phyloP scores from a whole-genome alignment of 345 rosid species.

The Syzygium jambos region DNA sequence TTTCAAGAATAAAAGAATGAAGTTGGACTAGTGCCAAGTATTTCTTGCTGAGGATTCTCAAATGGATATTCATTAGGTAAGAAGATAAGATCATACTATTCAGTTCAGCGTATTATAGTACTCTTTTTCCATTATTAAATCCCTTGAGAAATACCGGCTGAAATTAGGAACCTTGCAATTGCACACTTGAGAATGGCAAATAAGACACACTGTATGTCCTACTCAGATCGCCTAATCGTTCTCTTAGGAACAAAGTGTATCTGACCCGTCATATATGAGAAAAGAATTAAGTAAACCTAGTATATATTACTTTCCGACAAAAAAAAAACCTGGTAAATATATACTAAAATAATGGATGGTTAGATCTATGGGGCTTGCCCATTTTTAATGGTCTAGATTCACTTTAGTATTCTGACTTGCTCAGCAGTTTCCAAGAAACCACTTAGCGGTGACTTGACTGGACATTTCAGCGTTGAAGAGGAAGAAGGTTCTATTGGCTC shows the following conservation, averaged over 20 bases:
- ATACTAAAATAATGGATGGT: not conserved
- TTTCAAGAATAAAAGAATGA: not conserved
- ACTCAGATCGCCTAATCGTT: rapidly evolving
- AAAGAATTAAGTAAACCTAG: not conserved
- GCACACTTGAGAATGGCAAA: no score
- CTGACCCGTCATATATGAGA: not conserved
- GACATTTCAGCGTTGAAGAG: not conserved
- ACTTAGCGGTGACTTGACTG: not conserved
- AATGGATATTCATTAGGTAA: not conserved
- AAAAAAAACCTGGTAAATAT: not conserved
- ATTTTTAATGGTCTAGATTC: not conserved
- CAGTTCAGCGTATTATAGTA: no score
- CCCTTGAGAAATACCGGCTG: not conserved
- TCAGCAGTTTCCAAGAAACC: not conserved
- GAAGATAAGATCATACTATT: no score
- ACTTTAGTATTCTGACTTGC: not conserved
- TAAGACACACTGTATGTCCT: not conserved
- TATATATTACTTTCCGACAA: not conserved
- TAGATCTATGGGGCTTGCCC: not conserved
- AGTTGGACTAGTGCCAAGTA: not conserved
- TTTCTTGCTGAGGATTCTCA: not conserved
- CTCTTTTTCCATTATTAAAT: no score
- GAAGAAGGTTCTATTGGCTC: not conserved
- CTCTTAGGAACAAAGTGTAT: not conserved
- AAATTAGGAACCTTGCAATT: not conserved